A percentile compares a stretch with the other conserved stretches of the same genome.
phyloP scores from a whole-genome alignment of 2,329 filamentous ascomycete species.

The Phaeosphaeriaceae sp. region DNA sequence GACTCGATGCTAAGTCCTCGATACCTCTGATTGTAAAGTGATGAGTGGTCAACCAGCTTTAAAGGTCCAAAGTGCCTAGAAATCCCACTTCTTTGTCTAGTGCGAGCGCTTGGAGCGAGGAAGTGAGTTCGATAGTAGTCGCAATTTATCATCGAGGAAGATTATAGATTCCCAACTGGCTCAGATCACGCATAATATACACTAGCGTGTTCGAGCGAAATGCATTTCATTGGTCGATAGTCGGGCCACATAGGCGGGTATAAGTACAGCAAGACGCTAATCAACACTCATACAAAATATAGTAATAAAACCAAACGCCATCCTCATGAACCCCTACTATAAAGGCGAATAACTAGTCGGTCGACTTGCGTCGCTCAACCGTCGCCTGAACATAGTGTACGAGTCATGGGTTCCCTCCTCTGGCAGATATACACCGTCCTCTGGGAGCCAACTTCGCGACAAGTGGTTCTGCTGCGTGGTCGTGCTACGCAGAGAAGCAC shows the following conservation, averaged over 20 bases:
- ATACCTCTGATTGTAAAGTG: no score
- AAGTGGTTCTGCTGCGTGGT: slow-evolving; percentile 21
- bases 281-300: neutral
- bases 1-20: no score
- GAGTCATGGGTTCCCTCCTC: slow-evolving; percentile 26
- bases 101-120: no score
- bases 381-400: slow-evolving; percentile 21
- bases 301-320: no score
- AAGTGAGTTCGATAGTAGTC: no score
- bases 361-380: slow-evolving; percentile 16
- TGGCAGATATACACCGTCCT: slow-evolving; percentile 29
- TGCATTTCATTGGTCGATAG: neutral
- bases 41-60: no score
- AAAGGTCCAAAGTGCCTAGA: no score
- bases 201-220: no score
- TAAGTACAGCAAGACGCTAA: neutral
- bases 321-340: slow-evolving; percentile 7
- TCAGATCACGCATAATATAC: no score
- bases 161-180: no score
- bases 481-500: slow-evolving; percentile 19
- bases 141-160: no score
- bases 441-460: slow-evolving; percentile 33
- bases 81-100: no score
- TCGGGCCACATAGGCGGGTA: neutral
- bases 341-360: slow-evolving; percentile 33